phyloP scores from a whole-genome alignment of 768 basidiomycete genomes.

The Exidia glandulosa region DNA sequence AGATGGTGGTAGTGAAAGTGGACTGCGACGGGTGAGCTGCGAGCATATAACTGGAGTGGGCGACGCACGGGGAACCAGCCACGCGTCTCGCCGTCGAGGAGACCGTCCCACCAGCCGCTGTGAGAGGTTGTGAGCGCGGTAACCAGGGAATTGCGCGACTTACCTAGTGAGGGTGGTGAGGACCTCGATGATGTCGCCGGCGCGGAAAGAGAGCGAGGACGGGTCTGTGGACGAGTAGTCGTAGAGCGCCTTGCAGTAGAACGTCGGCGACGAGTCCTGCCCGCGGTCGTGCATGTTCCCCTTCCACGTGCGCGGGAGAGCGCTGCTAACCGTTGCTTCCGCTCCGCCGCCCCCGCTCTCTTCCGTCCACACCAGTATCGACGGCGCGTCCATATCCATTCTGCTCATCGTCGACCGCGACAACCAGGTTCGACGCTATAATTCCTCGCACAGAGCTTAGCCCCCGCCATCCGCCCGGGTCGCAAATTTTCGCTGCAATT shows the following conservation, averaged over 20 bases:
- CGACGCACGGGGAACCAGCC: conserved; percentile 86
- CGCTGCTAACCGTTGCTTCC: no score
- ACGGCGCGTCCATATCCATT: no score
- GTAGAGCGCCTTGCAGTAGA: conserved; percentile 88
- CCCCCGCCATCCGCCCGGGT: no score
- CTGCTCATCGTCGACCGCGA: no score
- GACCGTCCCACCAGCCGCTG: conserved; percentile 93
- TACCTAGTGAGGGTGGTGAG: conserved; percentile 32
- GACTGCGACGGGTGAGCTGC: neutral
- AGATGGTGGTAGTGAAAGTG: neutral
- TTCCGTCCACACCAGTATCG: no score
- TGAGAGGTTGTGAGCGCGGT: neutral
- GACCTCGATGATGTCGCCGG: conserved; percentile 89
- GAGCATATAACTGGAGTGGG: conserved; percentile 55
- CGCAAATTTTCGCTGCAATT: no score
- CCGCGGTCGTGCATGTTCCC: neutral
- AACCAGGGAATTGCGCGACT: neutral
- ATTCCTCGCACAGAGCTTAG: no score
- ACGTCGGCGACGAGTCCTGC: conserved; percentile 23
- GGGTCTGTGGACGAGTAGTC: conserved; percentile 79
- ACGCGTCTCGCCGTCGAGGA: conserved; percentile 67
- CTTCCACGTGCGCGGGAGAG: no score
- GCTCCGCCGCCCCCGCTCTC: no score
- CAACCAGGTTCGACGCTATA: no score
- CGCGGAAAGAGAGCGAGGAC: conserved; percentile 79